Evolutionary conservation across 495 filamentous ascomycete genomes (phyloP), one percentile per base, ranked within the genome.

Genomic region (Penicillium pancosmium): DNA sequence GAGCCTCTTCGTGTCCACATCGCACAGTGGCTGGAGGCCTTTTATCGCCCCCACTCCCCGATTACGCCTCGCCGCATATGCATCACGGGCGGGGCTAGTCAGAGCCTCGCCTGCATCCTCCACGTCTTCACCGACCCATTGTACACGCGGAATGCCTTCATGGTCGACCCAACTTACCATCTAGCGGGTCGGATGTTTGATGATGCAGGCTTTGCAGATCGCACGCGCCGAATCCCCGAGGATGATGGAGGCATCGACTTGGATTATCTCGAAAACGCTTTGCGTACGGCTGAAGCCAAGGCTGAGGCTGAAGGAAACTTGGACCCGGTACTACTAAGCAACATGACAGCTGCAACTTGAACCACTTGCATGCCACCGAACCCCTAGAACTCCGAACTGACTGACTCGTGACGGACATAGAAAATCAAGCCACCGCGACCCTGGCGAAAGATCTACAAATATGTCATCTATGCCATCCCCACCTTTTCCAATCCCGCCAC

Each of bases 401-500:
- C 59, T 69, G 47, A 67, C 54, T 7, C n/a, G n/a, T 33, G 43
- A 21, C 51, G 49, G 52, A 23, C n/a, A 54, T 54, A 80, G 75
- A 68, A 62, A 59, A 57, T 73, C 59, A 83, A 81, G 64, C 69
- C 74, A 3, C 35, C 61, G 3, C 68, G 73, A 52, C 73, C 80
- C 23, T 82, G 75, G 78, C 74, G 72, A 51, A 92, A 90, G 65
- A 82, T 88, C 57, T 96, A 96, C 72, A 84, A 84, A 33, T 90
- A 94, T 66, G 67, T 96, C 60, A 86, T 97, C 63, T 97, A 97
- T 67, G 83, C 82, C 18, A 89, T 92, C 5, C 89, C 92, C 0
- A 92, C 90, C 0, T 92, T 89, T 68, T 83, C 87, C 35, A 97
- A 97, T 63, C 92, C 92, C 0, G 89, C 88, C 0, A 86, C 84